These are phyloP conservation scores for Phytophthora foliorum DNA, from an alignment of 352 stramenopile genomes.

Conservation along the genomic window DNA sequence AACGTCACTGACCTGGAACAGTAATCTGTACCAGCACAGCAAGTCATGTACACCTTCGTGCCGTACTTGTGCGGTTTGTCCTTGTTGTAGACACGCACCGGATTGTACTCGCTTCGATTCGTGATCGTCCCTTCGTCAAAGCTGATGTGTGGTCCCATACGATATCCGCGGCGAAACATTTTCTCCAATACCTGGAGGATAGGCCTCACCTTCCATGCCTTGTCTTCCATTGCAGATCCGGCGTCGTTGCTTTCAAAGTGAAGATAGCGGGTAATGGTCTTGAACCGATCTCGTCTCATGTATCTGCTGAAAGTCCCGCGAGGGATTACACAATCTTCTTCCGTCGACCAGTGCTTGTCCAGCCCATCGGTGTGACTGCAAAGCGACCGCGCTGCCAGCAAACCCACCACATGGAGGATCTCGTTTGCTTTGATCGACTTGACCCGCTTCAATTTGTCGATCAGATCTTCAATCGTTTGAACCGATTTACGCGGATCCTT, in stretches of 20 bases:
- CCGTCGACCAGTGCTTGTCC: too few relatives aligned
- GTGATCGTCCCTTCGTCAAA: constrained; percentile 31
- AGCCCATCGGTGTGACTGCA: too few relatives aligned
- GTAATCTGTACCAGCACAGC: constrained; percentile 17
- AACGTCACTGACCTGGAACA: constrained; percentile 16
- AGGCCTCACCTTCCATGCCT: constrained; percentile 17
- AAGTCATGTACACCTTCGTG: constrained; percentile 34
- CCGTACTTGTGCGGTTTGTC: constrained; percentile 23
- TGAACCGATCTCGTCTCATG: constrained; percentile 31
- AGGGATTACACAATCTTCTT: constrained; percentile 6
- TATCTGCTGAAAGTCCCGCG: constrained; percentile 6
- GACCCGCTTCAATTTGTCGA: too few relatives aligned
- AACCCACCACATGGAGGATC: too few relatives aligned
- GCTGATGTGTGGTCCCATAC: not conserved
- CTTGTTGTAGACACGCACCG: constrained; percentile 29
- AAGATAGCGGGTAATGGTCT: constrained; percentile 10
- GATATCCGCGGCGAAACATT: constrained; percentile 16
- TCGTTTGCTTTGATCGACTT: too few relatives aligned
- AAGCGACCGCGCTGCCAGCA: too few relatives aligned
- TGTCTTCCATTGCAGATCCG: not conserved
- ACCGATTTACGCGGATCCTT: too few relatives aligned
- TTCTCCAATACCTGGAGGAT: constrained; percentile 17
- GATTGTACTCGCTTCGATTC: too few relatives aligned
- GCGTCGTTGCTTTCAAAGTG: constrained; percentile 10
- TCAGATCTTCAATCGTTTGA: too few relatives aligned